A percentile compares a stretch with the other conserved stretches of the same genome.
Evolutionary conservation across 2,329 filamentous ascomycete genomes (phyloP).

Genomic region (Clarireedia paspali): DNA sequence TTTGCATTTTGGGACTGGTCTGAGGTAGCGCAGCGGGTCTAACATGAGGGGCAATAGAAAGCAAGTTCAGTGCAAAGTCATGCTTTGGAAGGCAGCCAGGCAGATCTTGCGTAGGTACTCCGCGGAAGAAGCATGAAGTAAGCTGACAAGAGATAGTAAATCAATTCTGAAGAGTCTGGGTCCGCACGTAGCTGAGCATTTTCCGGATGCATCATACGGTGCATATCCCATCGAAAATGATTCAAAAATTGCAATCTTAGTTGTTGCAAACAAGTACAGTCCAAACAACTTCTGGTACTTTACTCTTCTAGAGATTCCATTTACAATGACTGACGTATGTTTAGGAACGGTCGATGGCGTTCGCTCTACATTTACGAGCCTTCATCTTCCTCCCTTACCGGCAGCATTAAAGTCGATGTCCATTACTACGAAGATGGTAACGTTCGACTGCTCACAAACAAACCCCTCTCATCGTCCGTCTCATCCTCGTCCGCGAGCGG

Average conservation of each 20-base stretch:
- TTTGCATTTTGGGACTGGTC: not conserved
- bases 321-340: conserved; percentile 4
- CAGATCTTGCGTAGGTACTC: conserved; percentile 68
- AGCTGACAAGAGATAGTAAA: conserved; percentile 47
- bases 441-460: conserved; percentile 85
- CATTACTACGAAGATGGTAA: conserved; percentile 99
- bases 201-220: conserved; percentile 70
- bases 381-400: conserved; percentile 59
- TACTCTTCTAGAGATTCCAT: not conserved
- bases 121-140: not conserved
- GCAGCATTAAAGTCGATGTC: conserved; percentile 85
- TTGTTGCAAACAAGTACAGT: conserved; percentile 95
- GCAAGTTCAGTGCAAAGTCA: conserved; percentile 77
- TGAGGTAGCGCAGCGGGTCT: not conserved
- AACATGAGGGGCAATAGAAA: conserved; percentile 44
- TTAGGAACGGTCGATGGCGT: conserved; percentile 92
- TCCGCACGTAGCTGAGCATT: conserved; percentile 80
- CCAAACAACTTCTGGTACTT: conserved; percentile 92
- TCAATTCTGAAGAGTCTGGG: conserved; percentile 72
- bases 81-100: conserved; percentile 65
- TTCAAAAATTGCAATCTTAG: conserved; percentile 67
- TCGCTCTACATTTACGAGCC: conserved; percentile 76
- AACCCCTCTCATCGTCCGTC: conserved; percentile 58
- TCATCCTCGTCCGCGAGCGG: conserved; percentile 47
- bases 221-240: conserved; percentile 76